Base-by-base conservation (phyloP, 2,329 filamentous ascomycete genomes). In the Lecanosticta acicola region DNA sequence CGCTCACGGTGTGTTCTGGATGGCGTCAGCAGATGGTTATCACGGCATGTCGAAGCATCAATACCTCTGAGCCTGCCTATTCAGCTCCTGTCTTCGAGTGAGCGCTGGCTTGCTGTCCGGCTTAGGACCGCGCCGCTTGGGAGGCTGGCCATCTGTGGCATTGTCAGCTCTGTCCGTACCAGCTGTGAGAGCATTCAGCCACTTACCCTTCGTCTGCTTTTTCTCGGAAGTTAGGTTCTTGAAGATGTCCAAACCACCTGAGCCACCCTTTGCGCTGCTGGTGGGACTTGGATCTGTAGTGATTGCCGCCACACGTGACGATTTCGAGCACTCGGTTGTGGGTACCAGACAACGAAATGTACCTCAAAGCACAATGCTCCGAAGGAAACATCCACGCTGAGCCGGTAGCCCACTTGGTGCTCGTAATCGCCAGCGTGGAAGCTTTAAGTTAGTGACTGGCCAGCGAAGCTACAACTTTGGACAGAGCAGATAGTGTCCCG, bases 101-200 rank as follows among this genome's bases (percentile, higher is more conserved):
- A 95, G 71, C 36, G 93, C 91, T 14, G 93, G 93, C 65, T 94
- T 96, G 72, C 86, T 94, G 66, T 97, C 93, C 16, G 93, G 93
- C 66, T 97, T 97, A 0, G 93, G 93, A 1, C 93, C 93, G 67
- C 93, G 81, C 56, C 87, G 81, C 71, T 97, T 98, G 2, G 87
- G 81, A 7, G 85, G 77, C 61, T 93, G 84, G 37, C 88, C 90
- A 73, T 95, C 90, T 84, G 60, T 47, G 48, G 32, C 2, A 16
- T 26, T 34, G 20, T 53, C 37, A 40, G 37, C 20, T 19, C 14
- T 7, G 32, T 46, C 11, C 39, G 32, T 39, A 16, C 13, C 19
- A 38, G 14, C 16, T 10, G 11, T 13, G 29, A 34, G 32, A 13
- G 38, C 20, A 32, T 21, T 26, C n/a, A 11, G 10, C 18, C 26